A percentile compares a stretch with the other conserved stretches of the same genome.
These are phyloP conservation scores for Entomortierella parvispora DNA, from an alignment of 192 early-diverging fungal species.

Conservation along the genomic window DNA sequence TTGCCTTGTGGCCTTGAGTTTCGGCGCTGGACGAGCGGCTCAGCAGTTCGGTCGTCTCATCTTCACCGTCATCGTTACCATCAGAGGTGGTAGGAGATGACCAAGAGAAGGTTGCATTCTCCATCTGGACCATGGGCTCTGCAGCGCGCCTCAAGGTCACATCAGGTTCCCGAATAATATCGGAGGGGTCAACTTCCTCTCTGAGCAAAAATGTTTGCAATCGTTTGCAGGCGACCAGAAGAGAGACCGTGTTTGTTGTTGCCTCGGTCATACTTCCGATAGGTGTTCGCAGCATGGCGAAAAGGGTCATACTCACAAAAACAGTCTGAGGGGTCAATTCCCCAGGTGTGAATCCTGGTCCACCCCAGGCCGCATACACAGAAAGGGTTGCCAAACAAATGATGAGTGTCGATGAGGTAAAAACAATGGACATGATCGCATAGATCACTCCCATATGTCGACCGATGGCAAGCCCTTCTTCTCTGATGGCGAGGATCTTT, in stretches of 20 bases:
- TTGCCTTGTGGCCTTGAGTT: too few relatives aligned
- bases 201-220: constrained; percentile 22
- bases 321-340: constrained; percentile 53
- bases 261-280: constrained; percentile 64
- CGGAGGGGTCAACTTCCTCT: constrained; percentile 20
- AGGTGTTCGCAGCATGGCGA: constrained; percentile 67
- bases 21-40: neutral
- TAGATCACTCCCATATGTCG: neutral
- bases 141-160: neutral
- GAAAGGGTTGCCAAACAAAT: constrained; percentile 17
- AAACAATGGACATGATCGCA: constrained; percentile 20
- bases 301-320: constrained; percentile 72
- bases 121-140: constrained; percentile 6
- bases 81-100: neutral
- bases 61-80: neutral
- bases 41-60: neutral
- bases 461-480: constrained; percentile 4
- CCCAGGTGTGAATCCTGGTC: constrained; percentile 19
- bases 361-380: constrained; percentile 26
- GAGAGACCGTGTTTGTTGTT: constrained; percentile 58
- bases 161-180: neutral
- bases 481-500: constrained; percentile 12
- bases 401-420: constrained; percentile 12
- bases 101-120: constrained; percentile 16
- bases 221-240: constrained; percentile 59